Evolutionary conservation across 768 basidiomycete species (phyloP), one percentile per base, ranked within the genome.

Genomic region (Holtermannia corniformis): DNA sequence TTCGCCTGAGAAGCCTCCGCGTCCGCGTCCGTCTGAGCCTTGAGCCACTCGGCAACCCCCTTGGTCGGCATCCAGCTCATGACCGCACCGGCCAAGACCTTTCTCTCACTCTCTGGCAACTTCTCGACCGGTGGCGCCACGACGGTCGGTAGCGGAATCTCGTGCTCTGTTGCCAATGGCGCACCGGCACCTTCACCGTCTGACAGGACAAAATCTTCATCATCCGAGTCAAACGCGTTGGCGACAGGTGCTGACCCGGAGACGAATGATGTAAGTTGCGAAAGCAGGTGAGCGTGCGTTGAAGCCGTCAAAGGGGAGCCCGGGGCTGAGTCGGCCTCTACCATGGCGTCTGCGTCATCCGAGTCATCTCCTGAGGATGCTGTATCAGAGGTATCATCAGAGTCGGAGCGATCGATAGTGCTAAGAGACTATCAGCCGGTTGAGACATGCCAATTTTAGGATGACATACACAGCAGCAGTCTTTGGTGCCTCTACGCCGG

Each of bases 11-110:
- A 16, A 26, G 24, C 20, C 21, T 50, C 24, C 41, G 12, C 42
- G 3, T 19, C 40, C 24, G 7, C 21, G 7, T 22, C 25, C 14
- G 41, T 23, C 7, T 7, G 16, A 16, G 20, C 52, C 26, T 47
- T 58, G 49, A 63, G 42, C 68, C 68, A 70, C 5, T 54, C 44
- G 28, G 67, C 66, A 12, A 65, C 61, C 51, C 59, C 62, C 42
- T 58, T 59, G 27, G 68, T 67, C 54, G 49, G 60, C 60, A 72
- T 65, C 62, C 66, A 68, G 46, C 65, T 67, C 27, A 70, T 61
- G 0, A 72, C 64, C 14, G 68, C 63, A 13, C 71, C 71, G 0
- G 71, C 71, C 27, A 72, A 28, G 37, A 62, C 61, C 13, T 63
- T 41, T 32, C 48, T 51, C 45, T 66, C 67, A 3, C 59, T 64